Base-by-base conservation (phyloP, 306 rosid genomes). In the Cyclanthera cordifolia region DNA sequence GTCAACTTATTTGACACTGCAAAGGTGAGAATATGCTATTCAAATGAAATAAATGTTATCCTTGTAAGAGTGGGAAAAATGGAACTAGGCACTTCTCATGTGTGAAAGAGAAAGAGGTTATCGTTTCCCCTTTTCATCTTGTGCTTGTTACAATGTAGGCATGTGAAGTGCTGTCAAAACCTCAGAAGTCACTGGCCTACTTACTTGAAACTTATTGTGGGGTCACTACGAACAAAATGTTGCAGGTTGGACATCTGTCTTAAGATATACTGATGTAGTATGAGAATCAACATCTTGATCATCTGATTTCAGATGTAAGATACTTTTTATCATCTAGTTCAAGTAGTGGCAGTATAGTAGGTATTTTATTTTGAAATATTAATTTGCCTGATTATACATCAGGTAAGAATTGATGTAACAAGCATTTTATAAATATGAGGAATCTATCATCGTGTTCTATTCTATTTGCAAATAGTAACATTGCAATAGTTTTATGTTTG, bases 1-100 rank as follows among this genome's bases (percentile, higher is more conserved):
- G 95, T 90, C 72, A 93, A 90, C 78, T 81, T 93, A 65, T 87
- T 93, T 76, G 96, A 89, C 76, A 89, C 96, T 14, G 90, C 95
- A 59, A 93, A 90, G 95, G 99, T 83, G 56, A 80, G 79, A 14
- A 45, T 23, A 14, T 45, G 39, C 70, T 45, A 13, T 23, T 41
- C 20, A 41, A 12, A 39, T 49, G 27, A 54, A 54, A 23, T 9
- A 24, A 54, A 54, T 54, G 34, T 24, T 24, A 25, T 11, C 17
- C 5, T 37, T 61, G 16, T 15, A 61, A 61, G 17, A 16, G 6
- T 19, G 43, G 43, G n/a, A 2, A 55, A 55, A 25, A 27, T 55
- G 41, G 28, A 12, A 28, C 64, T 56, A 2, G 14, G 19, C 41
- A 24, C 39, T 56, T 56, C 41, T 56, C 41, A 56, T 24, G 41